Evolutionary conservation across 1,284 basidiomycete genomes (phyloP), one percentile per base, ranked within the genome.

Genomic region (Bondarzewia mesenterica): DNA sequence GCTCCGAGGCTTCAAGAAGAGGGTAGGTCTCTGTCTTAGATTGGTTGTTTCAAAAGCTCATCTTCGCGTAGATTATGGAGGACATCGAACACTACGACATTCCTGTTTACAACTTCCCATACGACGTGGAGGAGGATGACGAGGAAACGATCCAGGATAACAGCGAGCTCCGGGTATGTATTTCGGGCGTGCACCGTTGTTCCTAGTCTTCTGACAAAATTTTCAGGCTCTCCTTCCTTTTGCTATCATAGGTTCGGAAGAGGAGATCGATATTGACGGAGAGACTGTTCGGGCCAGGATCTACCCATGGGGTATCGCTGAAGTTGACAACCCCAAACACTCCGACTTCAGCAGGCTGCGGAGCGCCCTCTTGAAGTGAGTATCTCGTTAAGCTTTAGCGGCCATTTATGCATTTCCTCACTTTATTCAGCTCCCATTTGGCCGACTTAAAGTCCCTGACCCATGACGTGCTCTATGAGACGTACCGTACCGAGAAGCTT

Each of bases 41-140:
- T 29, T 48, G 47, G 39, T 54, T 42, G 35, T 49, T 42, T 21
- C 54, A n/a, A 7, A 7, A 21, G 8, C 21, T 15, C 36, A 29
- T 23, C 29, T 40, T n/a, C 22, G 12, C 42, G 18, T 57, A 94
- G 90, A 85, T 99, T 63, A 98, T 98, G 93, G 94, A 99, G 70
- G 95, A 99, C 65, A 98, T 99, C 58, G 95, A 98, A 63, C 81
- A 98, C 74, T 98, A 99, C 64, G 86, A 89, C 57, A 99, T 99
- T 58, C 95, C 96, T 5, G 89, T 99, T 41, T 99, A 99, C 78
- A 99, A 99, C 74, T 99, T 99, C 80, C 96, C 96, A 0, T 99
- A 96, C 67, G 96, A 99, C 59, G 86, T 93, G 20, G 96, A 99
- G 68, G 96, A 99, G 70, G 92, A 99, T 61, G 96, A 99, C 64